A percentile compares a stretch with the other conserved stretches of the same genome.
These are phyloP conservation scores for Metschnikowia amazonensis DNA, from an alignment of 805 yeast genomes.

Conservation along the genomic window DNA sequence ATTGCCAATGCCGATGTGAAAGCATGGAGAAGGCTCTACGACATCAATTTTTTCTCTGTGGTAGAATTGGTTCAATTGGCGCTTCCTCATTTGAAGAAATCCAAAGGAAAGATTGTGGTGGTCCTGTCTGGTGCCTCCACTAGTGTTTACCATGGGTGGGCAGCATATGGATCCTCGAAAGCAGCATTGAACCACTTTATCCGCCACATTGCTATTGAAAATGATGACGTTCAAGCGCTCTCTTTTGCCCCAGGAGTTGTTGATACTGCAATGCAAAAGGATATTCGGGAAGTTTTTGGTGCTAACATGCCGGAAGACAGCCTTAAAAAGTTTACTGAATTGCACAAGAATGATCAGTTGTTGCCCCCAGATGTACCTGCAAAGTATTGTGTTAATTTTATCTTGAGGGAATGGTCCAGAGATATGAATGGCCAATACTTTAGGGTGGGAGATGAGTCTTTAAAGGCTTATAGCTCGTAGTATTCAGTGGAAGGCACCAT, in stretches of 20 bases:
- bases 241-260: constrained; percentile 95
- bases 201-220: constrained; percentile 63
- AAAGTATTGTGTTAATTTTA: constrained; percentile 61
- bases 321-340: constrained; percentile 57
- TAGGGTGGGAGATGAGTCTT: constrained; percentile 50
- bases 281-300: constrained; percentile 65
- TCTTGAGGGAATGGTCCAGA: constrained; percentile 51
- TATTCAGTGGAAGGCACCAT: not conserved
- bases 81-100: constrained; percentile 53
- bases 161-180: constrained; percentile 86
- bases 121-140: constrained; percentile 89
- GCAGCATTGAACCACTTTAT: constrained; percentile 86
- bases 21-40: constrained; percentile 63
- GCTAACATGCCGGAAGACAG: constrained; percentile 57
- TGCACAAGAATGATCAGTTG: constrained; percentile 55
- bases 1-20: constrained; percentile 49
- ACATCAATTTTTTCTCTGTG: constrained; percentile 74
- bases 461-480: constrained; percentile 5
- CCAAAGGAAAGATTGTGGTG: constrained; percentile 64
- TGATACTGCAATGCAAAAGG: constrained; percentile 82
- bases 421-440: constrained; percentile 65
- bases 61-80: constrained; percentile 54
- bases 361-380: constrained; percentile 74
- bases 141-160: constrained; percentile 68
- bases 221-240: constrained; percentile 51